Base-by-base conservation (phyloP, 305 asterid species). In the Andrographis paniculata region DNA sequence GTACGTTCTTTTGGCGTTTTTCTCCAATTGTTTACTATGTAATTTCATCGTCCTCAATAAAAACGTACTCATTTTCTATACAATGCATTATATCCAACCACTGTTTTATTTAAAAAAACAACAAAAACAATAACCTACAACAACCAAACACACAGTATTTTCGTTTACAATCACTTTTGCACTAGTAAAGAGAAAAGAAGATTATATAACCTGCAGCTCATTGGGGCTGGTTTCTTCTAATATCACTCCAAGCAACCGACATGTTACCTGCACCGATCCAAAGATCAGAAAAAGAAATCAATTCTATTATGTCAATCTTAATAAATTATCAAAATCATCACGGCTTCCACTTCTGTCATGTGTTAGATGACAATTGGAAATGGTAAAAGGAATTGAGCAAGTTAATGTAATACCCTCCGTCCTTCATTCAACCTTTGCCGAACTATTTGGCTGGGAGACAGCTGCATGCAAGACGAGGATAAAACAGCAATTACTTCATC, bases 211-310 rank as follows among this genome's bases (percentile, higher is more conserved):
- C 94, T 80, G 96, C 60, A 89, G 88, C 68, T 89, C 96, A 67
- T 89, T 96, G 40, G 96, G 94, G 64, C 67, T 80, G 64, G 72
- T 78, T 70, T 89, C 96, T 69, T 80, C 96, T 5, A 89, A 78
- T 58, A 89, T 75, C 62, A 86, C 82, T 47, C 93, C 96, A 59
- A 89, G 89, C 70, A 89, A 53, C 55, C 74, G 70, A 65, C 98
- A 89, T 40, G 98, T 89, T 44, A 89, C 92, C 98, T 86, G 67
- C 64, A 65, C 48, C 60, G 55, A 18, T 60, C 48, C 24, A 50
- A 36, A 40, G 19, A n/a, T n/a, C n/a, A n/a, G n/a, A n/a, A n/a
- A n/a, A n/a, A n/a, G n/a, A n/a, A n/a, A n/a, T n/a, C n/a, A n/a
- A n/a, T n/a, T n/a, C n/a, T n/a, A n/a, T n/a, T n/a, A n/a, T n/a